Evolutionary conservation across 2,329 filamentous ascomycete species (phyloP), one percentile per base, ranked within the genome.

Genomic region (Thermoascus crustaceus): DNA sequence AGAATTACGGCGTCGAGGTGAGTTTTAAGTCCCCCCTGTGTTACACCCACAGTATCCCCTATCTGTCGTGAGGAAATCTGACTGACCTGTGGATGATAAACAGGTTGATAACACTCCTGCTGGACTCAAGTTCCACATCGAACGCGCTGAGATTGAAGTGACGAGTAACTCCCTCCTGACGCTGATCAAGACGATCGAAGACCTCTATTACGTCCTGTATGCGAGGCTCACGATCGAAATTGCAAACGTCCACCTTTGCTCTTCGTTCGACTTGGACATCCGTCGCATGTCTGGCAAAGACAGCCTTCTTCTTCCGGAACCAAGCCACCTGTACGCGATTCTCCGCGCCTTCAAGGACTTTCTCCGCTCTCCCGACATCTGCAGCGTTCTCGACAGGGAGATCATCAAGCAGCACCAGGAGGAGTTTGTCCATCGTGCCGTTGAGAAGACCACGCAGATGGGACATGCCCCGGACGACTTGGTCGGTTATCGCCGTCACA

Each of bases 141-240:
- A 44, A 10, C 49, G 45, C 8, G 51, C 52, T 2, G 60, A 65
- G 35, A 32, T 41, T 14, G 35, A 53, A 10, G 38, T 61, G 13
- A 42, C 37, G 14, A 48, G 49, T n/a, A 38, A 50, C 3, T 52
- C 51, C 4, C 44, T 57, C 10, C 30, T 39, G 14, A 40, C 45
- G 4, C 46, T 65, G n/a, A 52, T 63, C 29, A 46, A 52, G n/a
- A 50, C 45, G 8, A 44, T 53, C 11, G 58, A 64, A 33, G 54
- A 55, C 17, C 46, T 64, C 5, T 64, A 53, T 34, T 62, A 63
- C 35, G 46, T 53, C 7, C 34, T 62, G 16, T 61, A 60, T 34
- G 47, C 60, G 2, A 50, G 58, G 21, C 30, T 65, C 5, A 47
- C 55, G n/a, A 49, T 58, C 27, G 61, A 65, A 34, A 54, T 63